phyloP scores from a whole-genome alignment of 768 basidiomycete species.

The Mrakia blollopis region DNA sequence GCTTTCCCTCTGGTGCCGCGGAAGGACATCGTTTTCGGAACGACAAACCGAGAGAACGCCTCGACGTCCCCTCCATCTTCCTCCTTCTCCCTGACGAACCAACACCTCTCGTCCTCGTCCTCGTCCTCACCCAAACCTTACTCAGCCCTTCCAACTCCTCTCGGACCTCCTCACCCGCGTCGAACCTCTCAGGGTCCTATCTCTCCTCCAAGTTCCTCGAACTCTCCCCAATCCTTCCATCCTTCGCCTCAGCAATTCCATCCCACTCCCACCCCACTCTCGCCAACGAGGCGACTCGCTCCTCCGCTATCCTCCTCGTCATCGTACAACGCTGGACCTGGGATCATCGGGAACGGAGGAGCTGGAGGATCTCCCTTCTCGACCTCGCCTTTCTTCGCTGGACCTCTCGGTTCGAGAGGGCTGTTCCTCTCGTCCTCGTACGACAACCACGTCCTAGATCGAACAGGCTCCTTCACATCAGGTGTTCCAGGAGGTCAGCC shows the following conservation, averaged over 20 bases:
- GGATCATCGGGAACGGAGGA: slow-evolving; percentile 1
- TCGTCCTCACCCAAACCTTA: not conserved
- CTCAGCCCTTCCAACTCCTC: not conserved
- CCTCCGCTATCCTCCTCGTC: slow-evolving; percentile 22
- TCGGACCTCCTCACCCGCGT: not conserved
- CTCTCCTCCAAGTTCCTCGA: not conserved
- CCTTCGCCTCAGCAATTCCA: not conserved
- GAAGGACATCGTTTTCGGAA: slow-evolving; percentile 15
- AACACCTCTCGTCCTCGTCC: not conserved
- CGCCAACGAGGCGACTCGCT: slow-evolving; percentile 13
- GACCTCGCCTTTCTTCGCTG: slow-evolving; percentile 68
- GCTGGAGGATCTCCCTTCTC: slow-evolving; percentile 33
- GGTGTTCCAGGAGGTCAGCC: not conserved
- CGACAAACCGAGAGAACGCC: not conserved
- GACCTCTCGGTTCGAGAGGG: slow-evolving; percentile 56
- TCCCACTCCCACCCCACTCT: not conserved
- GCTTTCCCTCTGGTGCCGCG: not conserved
- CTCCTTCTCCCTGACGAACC: not conserved
- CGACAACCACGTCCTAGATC: slow-evolving; percentile 32
- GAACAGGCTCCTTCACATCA: slow-evolving; percentile 15
- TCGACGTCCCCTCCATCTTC: not conserved
- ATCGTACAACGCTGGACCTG: not conserved
- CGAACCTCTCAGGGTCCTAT: not conserved
- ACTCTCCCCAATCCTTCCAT: not conserved
- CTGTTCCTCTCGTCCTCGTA: slow-evolving; percentile 50